Percentiles rank a stretch among this genome's conserved stretches.
Conservation (phyloP, 768 basidiomycete species). For the Termitomyces sp. region DNA sequence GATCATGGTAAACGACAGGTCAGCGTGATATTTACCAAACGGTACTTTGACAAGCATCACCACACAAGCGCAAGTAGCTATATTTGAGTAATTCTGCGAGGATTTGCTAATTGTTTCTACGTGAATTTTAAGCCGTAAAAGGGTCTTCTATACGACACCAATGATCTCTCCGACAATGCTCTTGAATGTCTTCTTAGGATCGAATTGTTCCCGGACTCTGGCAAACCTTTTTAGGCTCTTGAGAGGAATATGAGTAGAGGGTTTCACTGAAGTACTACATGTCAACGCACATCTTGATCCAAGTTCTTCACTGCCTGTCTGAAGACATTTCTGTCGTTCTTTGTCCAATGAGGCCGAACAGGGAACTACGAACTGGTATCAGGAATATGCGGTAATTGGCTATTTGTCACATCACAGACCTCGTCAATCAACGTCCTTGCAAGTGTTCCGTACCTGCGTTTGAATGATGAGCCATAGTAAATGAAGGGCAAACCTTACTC, state of each 20-base stretch:
- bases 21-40: conserved; percentile 10
- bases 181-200: conserved; percentile 27
- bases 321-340: conserved; percentile 26
- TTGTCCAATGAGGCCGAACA: conserved; percentile 31
- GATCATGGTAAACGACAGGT: conserved; percentile 57
- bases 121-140: background rate
- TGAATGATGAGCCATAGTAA: background rate
- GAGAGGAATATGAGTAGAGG: background rate
- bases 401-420: conserved; percentile 10
- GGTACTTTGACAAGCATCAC: conserved; percentile 8
- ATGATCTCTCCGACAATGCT: conserved; percentile 31
- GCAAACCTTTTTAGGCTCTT: conserved; percentile 25
- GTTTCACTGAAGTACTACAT: background rate
- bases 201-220: conserved; percentile 23
- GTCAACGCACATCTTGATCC: conserved; percentile 22
- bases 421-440: conserved; percentile 26
- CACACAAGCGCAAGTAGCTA: conserved; percentile 1
- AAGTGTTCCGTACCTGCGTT: conserved; percentile 11
- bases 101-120: too few species aligned
- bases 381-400: background rate
- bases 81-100: too few species aligned
- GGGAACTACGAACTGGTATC: conserved; percentile 21
- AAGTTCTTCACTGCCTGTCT: conserved; percentile 24
- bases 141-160: conserved; percentile 19
- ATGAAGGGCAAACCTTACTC: background rate